Evolutionary conservation across 2,329 filamentous ascomycete species (phyloP).

Genomic region (Ophiostoma quercus): DNA sequence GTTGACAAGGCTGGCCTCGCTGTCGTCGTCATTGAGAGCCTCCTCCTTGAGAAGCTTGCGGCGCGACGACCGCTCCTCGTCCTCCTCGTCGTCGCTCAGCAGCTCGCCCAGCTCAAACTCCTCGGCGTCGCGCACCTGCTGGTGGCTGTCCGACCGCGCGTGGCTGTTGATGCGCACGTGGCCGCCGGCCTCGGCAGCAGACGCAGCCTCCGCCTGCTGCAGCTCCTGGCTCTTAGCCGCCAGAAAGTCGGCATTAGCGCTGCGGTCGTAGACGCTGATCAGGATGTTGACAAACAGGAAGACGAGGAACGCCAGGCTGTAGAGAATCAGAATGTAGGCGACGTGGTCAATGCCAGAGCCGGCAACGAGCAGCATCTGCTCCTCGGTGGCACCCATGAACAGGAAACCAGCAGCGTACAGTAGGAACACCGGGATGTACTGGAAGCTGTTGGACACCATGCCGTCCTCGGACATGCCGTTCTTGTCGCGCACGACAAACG

Average conservation of each 20-base stretch:
- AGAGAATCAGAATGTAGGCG: slow-evolving; percentile 86
- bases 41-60: slow-evolving; percentile 30
- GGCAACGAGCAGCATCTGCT: slow-evolving; percentile 80
- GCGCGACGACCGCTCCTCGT: slow-evolving; percentile 43
- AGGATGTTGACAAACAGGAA: slow-evolving; percentile 91
- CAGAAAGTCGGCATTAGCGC: slow-evolving; percentile 36
- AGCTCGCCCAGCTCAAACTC: slow-evolving; percentile 91
- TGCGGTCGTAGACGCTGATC: slow-evolving; percentile 72
- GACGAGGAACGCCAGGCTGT: slow-evolving; percentile 80
- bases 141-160: slow-evolving; percentile 44
- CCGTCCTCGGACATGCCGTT: slow-evolving; percentile 61
- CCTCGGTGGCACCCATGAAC: slow-evolving; percentile 96
- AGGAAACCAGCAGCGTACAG: slow-evolving; percentile 89
- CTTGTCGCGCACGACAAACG: slow-evolving; percentile 75
- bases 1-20: slow-evolving; percentile 16
- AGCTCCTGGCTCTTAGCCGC: slow-evolving; percentile 23
- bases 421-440: slow-evolving; percentile 55
- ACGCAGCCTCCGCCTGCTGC: slow-evolving; percentile 6
- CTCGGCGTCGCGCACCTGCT: slow-evolving; percentile 69
- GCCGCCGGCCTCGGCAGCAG: neutral
- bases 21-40: slow-evolving; percentile 31
- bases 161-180: slow-evolving; percentile 34
- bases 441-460: slow-evolving; percentile 59
- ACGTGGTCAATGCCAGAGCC: slow-evolving; percentile 77
- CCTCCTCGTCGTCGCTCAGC: slow-evolving; percentile 81